Percentiles rank a stretch among this genome's conserved stretches.
These are phyloP conservation scores for Vachellia collinsii DNA, from an alignment of 306 rosid genomes.

Conservation along the genomic window DNA sequence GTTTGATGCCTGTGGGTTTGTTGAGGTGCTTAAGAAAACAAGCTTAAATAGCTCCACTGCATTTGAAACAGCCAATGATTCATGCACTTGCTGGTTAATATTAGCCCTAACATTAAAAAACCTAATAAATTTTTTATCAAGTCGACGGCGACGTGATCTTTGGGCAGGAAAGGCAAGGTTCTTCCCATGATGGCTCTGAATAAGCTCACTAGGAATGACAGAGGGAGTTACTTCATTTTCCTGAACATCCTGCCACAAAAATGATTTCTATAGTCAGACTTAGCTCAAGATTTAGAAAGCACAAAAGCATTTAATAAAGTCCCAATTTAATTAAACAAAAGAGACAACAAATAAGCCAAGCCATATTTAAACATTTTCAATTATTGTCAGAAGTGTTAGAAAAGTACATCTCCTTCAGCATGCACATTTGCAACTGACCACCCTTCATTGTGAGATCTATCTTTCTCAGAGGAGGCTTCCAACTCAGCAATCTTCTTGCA, in stretches of 20 bases:
- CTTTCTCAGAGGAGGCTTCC: slow-evolving; percentile 57
- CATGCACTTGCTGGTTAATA: slow-evolving; percentile 61
- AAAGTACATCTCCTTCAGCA: slow-evolving; percentile 56
- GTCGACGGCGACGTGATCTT: slow-evolving; percentile 53
- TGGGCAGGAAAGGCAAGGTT: slow-evolving; percentile 41
- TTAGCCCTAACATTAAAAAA: slow-evolving; percentile 57
- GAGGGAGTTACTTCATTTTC: slow-evolving; percentile 52
- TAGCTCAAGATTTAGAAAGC: slow-evolving; percentile 24
- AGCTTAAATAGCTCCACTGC: slow-evolving; percentile 97
- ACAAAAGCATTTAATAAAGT: background rate
- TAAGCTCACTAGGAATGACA: slow-evolving; percentile 49
- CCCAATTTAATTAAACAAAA: slow-evolving; percentile 27
- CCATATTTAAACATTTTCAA: background rate
- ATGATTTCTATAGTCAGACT: slow-evolving; percentile 32
- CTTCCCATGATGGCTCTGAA: slow-evolving; percentile 48
- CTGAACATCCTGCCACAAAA: slow-evolving; percentile 54
- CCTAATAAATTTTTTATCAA: slow-evolving; percentile 63
- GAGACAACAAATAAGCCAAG: slow-evolving; percentile 19
- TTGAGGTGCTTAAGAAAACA: slow-evolving; percentile 81
- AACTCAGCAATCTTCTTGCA: slow-evolving; percentile 69
- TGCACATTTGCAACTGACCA: slow-evolving; percentile 48
- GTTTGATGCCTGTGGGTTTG: slow-evolving; percentile 64
- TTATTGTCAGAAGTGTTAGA: slow-evolving; percentile 26
- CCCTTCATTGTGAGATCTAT: slow-evolving; percentile 55
- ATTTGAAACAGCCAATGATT: slow-evolving; percentile 90